Base-by-base conservation (phyloP, 768 basidiomycete genomes). In the Hericium coralloides region DNA sequence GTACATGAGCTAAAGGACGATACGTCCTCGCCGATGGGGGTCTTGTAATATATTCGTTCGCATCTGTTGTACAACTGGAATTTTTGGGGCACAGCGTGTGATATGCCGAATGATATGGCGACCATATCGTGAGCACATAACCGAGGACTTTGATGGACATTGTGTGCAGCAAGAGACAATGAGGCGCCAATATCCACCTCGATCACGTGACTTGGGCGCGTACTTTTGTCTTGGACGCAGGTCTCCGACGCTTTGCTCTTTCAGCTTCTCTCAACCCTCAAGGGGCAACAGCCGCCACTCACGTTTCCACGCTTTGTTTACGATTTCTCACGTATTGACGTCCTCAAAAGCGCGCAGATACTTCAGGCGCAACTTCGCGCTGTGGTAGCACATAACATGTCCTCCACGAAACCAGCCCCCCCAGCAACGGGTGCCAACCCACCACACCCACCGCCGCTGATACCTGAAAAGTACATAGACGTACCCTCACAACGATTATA, bases 401-500 rank as follows among this genome's bases (percentile, higher is more conserved):
- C 43, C 31, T 31, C 31, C 18, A 45, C 43, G 43, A 45, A 45
- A 9, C 43, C 43, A 20, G 43, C 43, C 4, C 43, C 43, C 20
- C 20, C 43, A n/a, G 2, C 43, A n/a, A 18, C 43, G n/a, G n/a
- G 9, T 45, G n/a, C 7, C n/a, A 9, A 20, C 12, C n/a, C 43
- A 20, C 15, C n/a, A n/a, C 20, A 18, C 20, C 49, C 41, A 31
- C 66, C 63, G 50, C 77, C 91, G 43, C 73, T 88, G 38, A 83
- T 95, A 52, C 81, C 91, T 31, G 86, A 90, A 69, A 79, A 76
- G 56, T 83, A 83, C 66, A 62, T 93, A 31, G 87, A 89, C 65
- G 74, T 84, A 4, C 88, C 89, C 20, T 85, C 89, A 15, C 89
- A 92, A 67, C 78, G 93, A 52, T 78, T 89, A 6, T 91, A 94